Base-by-base conservation (phyloP, 2,329 filamentous ascomycete genomes). In the Alternaria alternata region DNA sequence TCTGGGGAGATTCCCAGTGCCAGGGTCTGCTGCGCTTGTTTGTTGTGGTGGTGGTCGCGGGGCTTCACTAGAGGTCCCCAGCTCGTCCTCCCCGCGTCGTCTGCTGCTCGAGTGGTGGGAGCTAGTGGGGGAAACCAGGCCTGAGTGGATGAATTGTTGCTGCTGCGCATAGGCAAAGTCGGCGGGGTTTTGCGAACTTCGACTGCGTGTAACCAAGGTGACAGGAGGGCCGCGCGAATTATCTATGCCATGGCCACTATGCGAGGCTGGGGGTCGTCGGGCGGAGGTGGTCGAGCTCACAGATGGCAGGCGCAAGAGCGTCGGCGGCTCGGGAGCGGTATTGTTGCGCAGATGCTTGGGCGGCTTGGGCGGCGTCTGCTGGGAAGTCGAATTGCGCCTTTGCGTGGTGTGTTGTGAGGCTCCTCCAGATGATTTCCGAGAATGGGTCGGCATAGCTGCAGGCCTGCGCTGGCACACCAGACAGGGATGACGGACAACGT, bases 181-280 rank as follows among this genome's bases (percentile, higher is more conserved):
- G 59, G 68, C 48, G 32, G 73, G 65, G 61, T 67, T 70, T 57
- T 73, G 74, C 42, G 71, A 61, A 54, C 32, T 51, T 9, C 59
- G 42, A 34, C 70, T 63, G 66, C 76, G 75, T 61, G 72, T 84
- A 60, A 82, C 81, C 59, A 84, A 78, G n/a, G 82, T 80, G 59
- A 84, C 81, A 52, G 83, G 83, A 46, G 84, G 83, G 60, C 83
- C 84, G 68, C 79, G 75, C 57, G 78, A 80, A 30, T 81, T 83
- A 70, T 82, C 81, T 77, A 85, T 82, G 67, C 82, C 82, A 79
- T 82, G 78, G 54, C 79, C 81, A 65, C 80, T 82, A 63, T 79
- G 79, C 49, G 82, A 84, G 24, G 82, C 81, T 41, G 82, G 83
- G 30, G 82, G 78, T 64, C 79, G 73, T 74, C 77, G 77, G 36